Evolutionary conservation across 148 eudicot species (phyloP).

Genomic region (Vaccinium macrocarpon): DNA sequence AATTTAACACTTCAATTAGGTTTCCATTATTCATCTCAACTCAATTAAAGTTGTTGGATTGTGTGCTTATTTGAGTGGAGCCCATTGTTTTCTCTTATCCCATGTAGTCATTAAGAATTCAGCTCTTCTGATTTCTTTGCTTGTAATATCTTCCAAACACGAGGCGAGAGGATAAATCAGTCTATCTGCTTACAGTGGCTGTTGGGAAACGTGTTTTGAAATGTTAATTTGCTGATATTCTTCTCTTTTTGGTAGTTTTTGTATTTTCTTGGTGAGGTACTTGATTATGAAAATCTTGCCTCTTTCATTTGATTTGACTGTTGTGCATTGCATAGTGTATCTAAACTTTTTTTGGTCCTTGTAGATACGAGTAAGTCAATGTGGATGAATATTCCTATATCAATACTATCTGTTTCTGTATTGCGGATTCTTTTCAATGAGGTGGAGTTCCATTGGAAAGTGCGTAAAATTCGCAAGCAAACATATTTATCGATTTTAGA

Average conservation of each 20-base stretch:
- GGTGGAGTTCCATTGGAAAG: conserved; percentile 75
- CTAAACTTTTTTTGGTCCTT: conserved; percentile 18
- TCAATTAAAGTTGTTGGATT: neutral
- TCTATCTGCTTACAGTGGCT: neutral
- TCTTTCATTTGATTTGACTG: neutral
- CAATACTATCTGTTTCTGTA: conserved; percentile 52
- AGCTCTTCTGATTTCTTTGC: neutral
- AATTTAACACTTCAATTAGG: neutral
- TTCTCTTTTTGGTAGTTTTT: neutral
- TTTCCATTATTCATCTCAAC: neutral
- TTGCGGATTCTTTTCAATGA: conserved; percentile 31
- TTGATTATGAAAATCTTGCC: too few species aligned
- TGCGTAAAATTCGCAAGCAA: conserved; percentile 36
- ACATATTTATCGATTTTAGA: conserved; percentile 58
- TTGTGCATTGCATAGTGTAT: neutral
- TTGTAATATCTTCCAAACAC: neutral
- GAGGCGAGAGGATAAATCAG: neutral
- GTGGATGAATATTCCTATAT: conserved; percentile 94
- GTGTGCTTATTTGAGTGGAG: neutral
- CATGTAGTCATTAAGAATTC: neutral
- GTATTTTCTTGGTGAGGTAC: neutral
- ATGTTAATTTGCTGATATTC: neutral
- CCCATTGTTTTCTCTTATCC: neutral
- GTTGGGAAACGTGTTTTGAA: neutral
- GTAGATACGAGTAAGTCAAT: conserved; percentile 98